Percentiles rank a stretch among this genome's conserved stretches.
Evolutionary conservation across 2,329 filamentous ascomycete species (phyloP).

Genomic region (Hyphodiscus sp.): DNA sequence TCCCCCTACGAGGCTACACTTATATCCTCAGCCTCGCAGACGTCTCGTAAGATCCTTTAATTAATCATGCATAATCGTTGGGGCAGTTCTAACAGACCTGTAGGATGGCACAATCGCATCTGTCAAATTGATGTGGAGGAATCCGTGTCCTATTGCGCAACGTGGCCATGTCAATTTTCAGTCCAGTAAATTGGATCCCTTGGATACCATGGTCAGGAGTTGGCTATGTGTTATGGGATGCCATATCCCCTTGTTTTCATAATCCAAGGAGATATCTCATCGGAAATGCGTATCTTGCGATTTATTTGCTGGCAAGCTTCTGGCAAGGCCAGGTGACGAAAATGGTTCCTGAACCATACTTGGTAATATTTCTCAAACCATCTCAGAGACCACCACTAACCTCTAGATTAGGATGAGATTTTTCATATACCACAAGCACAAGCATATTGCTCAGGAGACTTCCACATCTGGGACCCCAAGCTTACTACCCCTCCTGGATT

Average conservation of each 20-base stretch:
- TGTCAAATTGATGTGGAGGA: not conserved
- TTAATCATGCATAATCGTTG: not conserved
- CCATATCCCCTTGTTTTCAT: slow-evolving; percentile 13
- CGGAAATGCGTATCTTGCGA: not conserved
- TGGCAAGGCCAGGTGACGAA: slow-evolving; percentile 26
- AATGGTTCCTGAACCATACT: slow-evolving; percentile 24
- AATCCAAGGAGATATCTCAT: slow-evolving; percentile 1
- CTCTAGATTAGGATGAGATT: slow-evolving; percentile 62
- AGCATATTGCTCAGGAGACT: slow-evolving; percentile 71
- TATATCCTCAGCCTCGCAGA: too few species aligned
- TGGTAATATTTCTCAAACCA: slow-evolving; percentile 11
- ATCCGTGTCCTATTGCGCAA: not conserved
- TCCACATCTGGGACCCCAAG: slow-evolving; percentile 84
- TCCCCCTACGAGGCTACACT: too few species aligned
- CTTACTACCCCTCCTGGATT: slow-evolving; percentile 94
- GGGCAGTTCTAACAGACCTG: not conserved
- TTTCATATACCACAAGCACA: slow-evolving; percentile 92
- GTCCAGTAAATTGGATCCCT: not conserved
- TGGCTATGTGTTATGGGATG: slow-evolving; percentile 19
- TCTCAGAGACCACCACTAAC: slow-evolving; percentile 1
- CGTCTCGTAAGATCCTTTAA: too few species aligned
- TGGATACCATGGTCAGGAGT: not conserved
- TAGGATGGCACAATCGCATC: not conserved
- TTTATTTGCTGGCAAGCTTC: slow-evolving; percentile 8
- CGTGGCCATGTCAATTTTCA: not conserved